Conservation (phyloP, 2,329 filamentous ascomycete species). For the Phialophora macrospora region DNA sequence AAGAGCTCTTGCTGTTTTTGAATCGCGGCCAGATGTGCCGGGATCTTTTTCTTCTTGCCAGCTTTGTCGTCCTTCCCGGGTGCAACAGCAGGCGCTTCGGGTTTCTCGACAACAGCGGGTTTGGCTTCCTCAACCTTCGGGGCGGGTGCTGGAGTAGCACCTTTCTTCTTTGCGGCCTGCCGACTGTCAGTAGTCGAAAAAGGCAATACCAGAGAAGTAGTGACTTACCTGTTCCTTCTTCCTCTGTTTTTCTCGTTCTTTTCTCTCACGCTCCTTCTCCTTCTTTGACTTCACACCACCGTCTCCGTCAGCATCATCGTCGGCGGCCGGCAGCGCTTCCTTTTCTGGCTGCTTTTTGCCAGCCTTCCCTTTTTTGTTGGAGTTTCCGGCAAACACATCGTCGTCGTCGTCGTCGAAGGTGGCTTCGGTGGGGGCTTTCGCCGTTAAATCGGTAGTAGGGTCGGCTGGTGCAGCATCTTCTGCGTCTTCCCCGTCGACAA, state of each 20-base stretch:
- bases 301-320: slow-evolving; percentile 59
- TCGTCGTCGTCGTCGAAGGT: slow-evolving; percentile 82
- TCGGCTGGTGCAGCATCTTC: slow-evolving; percentile 50
- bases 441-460: slow-evolving; percentile 53
- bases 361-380: slow-evolving; percentile 68
- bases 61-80: slow-evolving; percentile 82
- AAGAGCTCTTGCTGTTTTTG: slow-evolving; percentile 57
- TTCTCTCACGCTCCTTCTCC: slow-evolving; percentile 97
- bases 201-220: slow-evolving; percentile 1
- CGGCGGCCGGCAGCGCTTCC: slow-evolving; percentile 46
- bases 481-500: slow-evolving; percentile 70
- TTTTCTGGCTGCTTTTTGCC: slow-evolving; percentile 55
- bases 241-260: slow-evolving; percentile 95
- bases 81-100: slow-evolving; percentile 51
- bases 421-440: slow-evolving; percentile 79
- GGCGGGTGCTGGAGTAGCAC: slow-evolving; percentile 55
- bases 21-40: slow-evolving; percentile 57
- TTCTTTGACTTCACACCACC: slow-evolving; percentile 87
- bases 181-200: slow-evolving; percentile 16
- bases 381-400: slow-evolving; percentile 80
- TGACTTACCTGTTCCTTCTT: slow-evolving; percentile 90
- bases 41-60: slow-evolving; percentile 89
- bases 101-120: slow-evolving; percentile 55
- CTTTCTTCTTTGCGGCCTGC: slow-evolving; percentile 84
- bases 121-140: slow-evolving; percentile 64